A percentile compares a stretch with the other conserved stretches of the same genome.
Evolutionary conservation across 306 rosid species (phyloP).

Genomic region (Rosa chinensis): DNA sequence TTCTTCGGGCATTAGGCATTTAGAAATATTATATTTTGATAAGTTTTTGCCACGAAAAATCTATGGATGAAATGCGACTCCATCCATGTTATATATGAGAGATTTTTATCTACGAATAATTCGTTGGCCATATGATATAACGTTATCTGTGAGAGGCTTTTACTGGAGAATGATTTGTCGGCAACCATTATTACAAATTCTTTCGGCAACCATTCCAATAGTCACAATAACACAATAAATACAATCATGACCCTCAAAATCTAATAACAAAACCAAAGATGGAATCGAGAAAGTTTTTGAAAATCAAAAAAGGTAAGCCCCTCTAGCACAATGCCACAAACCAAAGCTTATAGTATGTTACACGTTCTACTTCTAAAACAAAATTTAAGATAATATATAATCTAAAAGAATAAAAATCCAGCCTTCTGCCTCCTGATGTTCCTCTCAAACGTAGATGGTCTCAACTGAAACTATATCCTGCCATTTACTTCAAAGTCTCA

Average conservation of each 20-base stretch:
- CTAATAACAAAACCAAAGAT: not conserved
- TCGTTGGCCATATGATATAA: no score
- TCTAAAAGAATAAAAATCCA: conserved; percentile 17
- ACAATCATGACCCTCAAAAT: not conserved
- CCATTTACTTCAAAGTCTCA: conserved; percentile 36
- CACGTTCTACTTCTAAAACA: conserved; percentile 44
- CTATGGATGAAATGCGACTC: no score
- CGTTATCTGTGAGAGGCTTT: no score
- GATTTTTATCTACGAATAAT: no score
- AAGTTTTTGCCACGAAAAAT: no score
- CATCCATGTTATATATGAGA: no score
- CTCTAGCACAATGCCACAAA: not conserved
- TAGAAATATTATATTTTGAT: no score
- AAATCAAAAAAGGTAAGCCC: not conserved
- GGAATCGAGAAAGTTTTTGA: no score
- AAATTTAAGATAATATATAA: conserved; percentile 17
- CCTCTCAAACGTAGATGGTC: conserved; percentile 29
- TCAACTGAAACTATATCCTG: conserved; percentile 24
- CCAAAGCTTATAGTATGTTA: conserved; percentile 39
- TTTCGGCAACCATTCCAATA: not conserved
- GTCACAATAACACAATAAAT: not conserved
- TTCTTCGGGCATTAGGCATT: no score
- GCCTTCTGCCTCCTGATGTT: conserved; percentile 29
- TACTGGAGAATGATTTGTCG: no score
- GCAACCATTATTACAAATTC: not conserved